phyloP scores from a whole-genome alignment of 1,284 basidiomycete genomes.

The Ustilago nuda region DNA sequence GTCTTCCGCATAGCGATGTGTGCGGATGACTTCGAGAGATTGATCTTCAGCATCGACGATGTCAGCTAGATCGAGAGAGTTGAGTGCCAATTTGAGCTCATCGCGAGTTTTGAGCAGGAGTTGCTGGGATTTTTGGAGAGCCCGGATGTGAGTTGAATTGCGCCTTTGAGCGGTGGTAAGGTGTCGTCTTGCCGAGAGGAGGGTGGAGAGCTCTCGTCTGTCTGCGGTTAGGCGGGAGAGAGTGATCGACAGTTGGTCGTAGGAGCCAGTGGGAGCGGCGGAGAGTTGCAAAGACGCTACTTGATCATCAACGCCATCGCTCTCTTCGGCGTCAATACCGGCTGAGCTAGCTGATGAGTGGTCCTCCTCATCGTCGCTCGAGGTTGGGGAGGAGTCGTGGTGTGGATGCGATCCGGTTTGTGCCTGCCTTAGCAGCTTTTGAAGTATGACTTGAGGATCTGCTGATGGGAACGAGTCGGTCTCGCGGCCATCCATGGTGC shows the following conservation, averaged over 20 bases:
- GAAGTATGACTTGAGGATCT: conserved; percentile 28
- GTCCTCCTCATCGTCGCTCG: background rate
- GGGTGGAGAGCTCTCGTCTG: conserved; percentile 27
- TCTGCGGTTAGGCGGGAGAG: conserved; percentile 31
- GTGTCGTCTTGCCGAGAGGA: conserved; percentile 12
- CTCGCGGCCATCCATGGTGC: conserved; percentile 34
- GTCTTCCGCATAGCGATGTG: conserved; percentile 12
- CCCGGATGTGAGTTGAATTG: conserved; percentile 21
- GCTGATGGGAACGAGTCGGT: conserved; percentile 3
- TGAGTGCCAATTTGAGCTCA: conserved; percentile 38
- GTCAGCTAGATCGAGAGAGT: conserved; percentile 43
- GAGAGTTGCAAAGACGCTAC: background rate
- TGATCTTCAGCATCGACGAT: conserved; percentile 47
- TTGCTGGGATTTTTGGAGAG: conserved; percentile 12
- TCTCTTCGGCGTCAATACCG: background rate
- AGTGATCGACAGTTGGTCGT: conserved; percentile 18
- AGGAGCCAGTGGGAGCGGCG: background rate
- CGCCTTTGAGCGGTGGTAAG: conserved; percentile 20
- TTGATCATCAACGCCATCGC: background rate
- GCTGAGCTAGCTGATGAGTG: background rate
- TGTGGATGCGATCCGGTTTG: conserved; percentile 9
- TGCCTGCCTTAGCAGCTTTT: conserved; percentile 37
- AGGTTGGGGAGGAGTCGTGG: background rate
- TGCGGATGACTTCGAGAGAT: conserved; percentile 45
- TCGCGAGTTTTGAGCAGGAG: conserved; percentile 23